phyloP scores from a whole-genome alignment of 1,139 yeast genomes.

The Suhomyces terraborum region DNA sequence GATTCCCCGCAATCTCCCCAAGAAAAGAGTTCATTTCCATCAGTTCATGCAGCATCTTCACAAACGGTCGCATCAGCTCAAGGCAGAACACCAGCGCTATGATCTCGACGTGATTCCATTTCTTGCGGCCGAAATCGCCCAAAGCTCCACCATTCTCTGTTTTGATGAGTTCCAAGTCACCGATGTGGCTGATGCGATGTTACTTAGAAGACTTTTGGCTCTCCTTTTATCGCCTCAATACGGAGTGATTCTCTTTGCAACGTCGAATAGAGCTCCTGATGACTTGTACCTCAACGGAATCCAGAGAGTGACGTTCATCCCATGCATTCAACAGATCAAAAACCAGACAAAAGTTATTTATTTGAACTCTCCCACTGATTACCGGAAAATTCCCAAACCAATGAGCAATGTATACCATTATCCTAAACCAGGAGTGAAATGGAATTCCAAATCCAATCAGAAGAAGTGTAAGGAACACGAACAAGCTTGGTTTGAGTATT shows the following conservation, averaged over 20 bases:
- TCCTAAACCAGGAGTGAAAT: slow-evolving; percentile 67
- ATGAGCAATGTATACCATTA: slow-evolving; percentile 75
- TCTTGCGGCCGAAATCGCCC: slow-evolving; percentile 82
- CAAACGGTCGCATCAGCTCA: slow-evolving; percentile 79
- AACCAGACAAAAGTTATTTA: slow-evolving; percentile 72
- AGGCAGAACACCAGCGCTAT: slow-evolving; percentile 52
- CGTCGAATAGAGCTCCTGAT: slow-evolving; percentile 93
- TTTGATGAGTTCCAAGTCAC: slow-evolving; percentile 96
- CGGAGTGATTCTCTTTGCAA: slow-evolving; percentile 87
- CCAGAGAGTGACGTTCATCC: slow-evolving; percentile 86
- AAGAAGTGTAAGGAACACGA: slow-evolving; percentile 65
- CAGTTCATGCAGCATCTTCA: slow-evolving; percentile 96
- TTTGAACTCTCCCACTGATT: slow-evolving; percentile 89
- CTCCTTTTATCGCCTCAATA: slow-evolving; percentile 63
- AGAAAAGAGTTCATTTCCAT: slow-evolving; percentile 86
- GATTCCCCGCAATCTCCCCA: slow-evolving; percentile 73
- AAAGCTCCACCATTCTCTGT: slow-evolving; percentile 74
- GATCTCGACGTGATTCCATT: slow-evolving; percentile 84
- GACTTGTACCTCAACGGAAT: slow-evolving; percentile 91
- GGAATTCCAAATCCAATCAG: slow-evolving; percentile 51
- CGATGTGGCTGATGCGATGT: slow-evolving; percentile 98
- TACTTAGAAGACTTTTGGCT: slow-evolving; percentile 72
- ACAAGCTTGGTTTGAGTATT: slow-evolving; percentile 75
- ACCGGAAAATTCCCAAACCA: slow-evolving; percentile 85
- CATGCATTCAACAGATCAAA: slow-evolving; percentile 83